Percentiles rank a stretch among this genome's conserved stretches.
These are phyloP conservation scores for Pelargonium citronellum DNA, from an alignment of 441 rosid genomes.

Conservation along the genomic window DNA sequence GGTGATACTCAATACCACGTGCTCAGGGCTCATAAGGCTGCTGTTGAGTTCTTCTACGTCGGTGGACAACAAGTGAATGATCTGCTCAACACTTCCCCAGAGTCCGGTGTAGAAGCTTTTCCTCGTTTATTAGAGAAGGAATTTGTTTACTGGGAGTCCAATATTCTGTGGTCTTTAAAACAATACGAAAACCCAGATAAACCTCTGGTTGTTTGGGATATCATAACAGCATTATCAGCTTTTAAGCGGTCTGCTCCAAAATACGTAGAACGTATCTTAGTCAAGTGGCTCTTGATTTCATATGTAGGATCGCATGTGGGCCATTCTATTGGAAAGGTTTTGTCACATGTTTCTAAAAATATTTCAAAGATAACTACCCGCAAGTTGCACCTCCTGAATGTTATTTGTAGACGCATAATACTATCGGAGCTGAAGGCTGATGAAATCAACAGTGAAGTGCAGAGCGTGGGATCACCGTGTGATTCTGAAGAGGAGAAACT, in stretches of 20 bases:
- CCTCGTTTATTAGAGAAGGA: constrained; percentile 48
- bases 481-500: constrained; percentile 33
- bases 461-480: constrained; percentile 21
- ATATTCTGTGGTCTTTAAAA: constrained; percentile 62
- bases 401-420: constrained; percentile 57
- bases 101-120: constrained; percentile 35
- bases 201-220: constrained; percentile 79
- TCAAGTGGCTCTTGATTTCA: constrained; percentile 60
- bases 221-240: constrained; percentile 58
- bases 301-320: constrained; percentile 36
- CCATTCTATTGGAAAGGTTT: constrained; percentile 39
- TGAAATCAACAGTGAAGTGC: constrained; percentile 41
- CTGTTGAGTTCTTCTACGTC: constrained; percentile 79
- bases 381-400: constrained; percentile 64
- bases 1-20: constrained; percentile 13
- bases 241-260: constrained; percentile 58
- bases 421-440: constrained; percentile 51
- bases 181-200: constrained; percentile 39
- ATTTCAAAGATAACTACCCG: constrained; percentile 50
- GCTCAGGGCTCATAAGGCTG: constrained; percentile 74
- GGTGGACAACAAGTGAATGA: constrained; percentile 59
- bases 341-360: constrained; percentile 35
- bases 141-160: constrained; percentile 57
- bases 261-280: constrained; percentile 45
- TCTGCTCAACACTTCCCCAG: constrained; percentile 28